These are phyloP conservation scores for Stachybotrys echinatus DNA, from an alignment of 2,329 filamentous ascomycete species.

Conservation along the genomic window DNA sequence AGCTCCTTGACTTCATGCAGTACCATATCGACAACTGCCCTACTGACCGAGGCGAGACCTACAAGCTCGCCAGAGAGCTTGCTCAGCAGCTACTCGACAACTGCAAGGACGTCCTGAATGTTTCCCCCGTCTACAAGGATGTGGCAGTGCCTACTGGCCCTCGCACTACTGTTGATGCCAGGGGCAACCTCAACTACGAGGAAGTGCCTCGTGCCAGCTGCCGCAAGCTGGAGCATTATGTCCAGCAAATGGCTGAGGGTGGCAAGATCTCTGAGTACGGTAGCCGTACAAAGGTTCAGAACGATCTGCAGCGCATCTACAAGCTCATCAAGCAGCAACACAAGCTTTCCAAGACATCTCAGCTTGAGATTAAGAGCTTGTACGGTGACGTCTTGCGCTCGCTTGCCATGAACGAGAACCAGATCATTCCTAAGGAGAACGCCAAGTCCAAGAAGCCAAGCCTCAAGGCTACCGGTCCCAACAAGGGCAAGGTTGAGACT, in stretches of 20 bases:
- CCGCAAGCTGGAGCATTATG: constrained; percentile 96
- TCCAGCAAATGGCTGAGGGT: constrained; percentile 96
- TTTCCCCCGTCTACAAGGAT: constrained; percentile 90
- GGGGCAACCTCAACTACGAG: constrained; percentile 87
- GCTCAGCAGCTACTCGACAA: constrained; percentile 93
- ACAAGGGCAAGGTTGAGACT: constrained; percentile 91
- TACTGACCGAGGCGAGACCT: constrained; percentile 93
- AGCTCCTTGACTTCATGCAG: constrained; percentile 97
- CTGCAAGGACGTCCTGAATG: constrained; percentile 84
- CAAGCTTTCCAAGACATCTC: constrained; percentile 92
- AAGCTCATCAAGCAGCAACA: constrained; percentile 98
- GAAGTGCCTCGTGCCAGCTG: constrained; percentile 83
- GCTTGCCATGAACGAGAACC: constrained; percentile 94
- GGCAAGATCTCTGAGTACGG: constrained; percentile 99
- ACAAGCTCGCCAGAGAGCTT: constrained; percentile 93
- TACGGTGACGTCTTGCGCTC: constrained; percentile 94
- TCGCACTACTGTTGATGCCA: constrained; percentile 84
- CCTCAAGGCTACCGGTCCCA: constrained; percentile 47
- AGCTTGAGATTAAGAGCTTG: constrained; percentile 91
- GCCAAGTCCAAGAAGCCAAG: constrained; percentile 56
- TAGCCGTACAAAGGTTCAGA: constrained; percentile 96
- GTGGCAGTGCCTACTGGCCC: constrained; percentile 88
- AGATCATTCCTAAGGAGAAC: constrained; percentile 87
- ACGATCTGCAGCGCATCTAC: constrained; percentile 90
- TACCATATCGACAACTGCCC: constrained; percentile 99